Evolutionary conservation across 306 rosid species (phyloP).

Genomic region (Medicago arabica): DNA sequence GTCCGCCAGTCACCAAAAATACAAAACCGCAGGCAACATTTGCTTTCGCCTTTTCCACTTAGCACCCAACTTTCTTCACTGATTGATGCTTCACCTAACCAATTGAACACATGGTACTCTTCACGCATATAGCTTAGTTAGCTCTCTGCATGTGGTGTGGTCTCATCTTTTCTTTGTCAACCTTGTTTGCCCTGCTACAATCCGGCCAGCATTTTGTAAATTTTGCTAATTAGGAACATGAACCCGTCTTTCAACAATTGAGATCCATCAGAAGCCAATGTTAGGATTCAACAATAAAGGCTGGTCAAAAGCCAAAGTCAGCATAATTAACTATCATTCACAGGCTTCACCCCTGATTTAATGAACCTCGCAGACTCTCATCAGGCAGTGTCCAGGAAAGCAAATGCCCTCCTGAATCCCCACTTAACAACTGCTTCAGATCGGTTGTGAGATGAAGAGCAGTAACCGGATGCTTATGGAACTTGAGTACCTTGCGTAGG

Average conservation of each 20-base stretch:
- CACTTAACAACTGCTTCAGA: constrained; percentile 88
- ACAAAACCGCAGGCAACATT: constrained; percentile 44
- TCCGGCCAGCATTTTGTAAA: constrained; percentile 60
- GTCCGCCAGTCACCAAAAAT: constrained; percentile 50
- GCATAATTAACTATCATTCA: constrained; percentile 42
- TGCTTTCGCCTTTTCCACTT: constrained; percentile 36
- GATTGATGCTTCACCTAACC: constrained; percentile 43
- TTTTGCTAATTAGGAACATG: constrained; percentile 41
- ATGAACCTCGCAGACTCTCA: constrained; percentile 75
- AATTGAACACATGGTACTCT: constrained; percentile 28
- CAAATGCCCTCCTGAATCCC: constrained; percentile 89
- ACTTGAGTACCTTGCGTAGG: constrained; percentile 82
- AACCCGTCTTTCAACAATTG: constrained; percentile 40
- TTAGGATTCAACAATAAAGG: constrained; percentile 52
- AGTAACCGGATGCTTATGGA: constrained; percentile 89
- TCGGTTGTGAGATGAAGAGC: constrained; percentile 82
- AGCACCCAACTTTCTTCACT: constrained; percentile 43
- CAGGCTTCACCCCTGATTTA: constrained; percentile 70
- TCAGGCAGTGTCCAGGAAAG: constrained; percentile 90
- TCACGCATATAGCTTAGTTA: constrained; percentile 33
- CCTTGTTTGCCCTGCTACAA: constrained; percentile 43
- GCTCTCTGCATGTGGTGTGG: constrained; percentile 33
- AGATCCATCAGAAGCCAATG: constrained; percentile 49
- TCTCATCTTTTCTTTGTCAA: constrained; percentile 41
- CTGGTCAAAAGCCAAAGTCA: constrained; percentile 57